Evolutionary conservation across 805 yeast genomes (phyloP).

Genomic region (Pichia cephalocereana): DNA sequence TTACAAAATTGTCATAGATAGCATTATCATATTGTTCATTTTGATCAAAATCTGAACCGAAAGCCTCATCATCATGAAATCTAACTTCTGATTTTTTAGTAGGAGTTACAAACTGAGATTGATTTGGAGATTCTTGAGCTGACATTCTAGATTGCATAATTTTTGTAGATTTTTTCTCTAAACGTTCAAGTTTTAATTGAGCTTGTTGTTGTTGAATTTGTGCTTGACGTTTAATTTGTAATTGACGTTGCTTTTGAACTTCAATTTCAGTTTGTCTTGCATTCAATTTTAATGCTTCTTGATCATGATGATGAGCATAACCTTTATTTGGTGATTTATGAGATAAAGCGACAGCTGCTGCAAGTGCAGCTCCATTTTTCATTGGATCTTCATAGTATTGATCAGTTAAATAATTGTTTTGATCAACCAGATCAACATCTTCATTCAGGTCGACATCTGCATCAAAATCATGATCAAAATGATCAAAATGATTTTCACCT

Average conservation of each 20-base stretch:
- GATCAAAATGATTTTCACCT: not conserved
- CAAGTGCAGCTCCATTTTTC: not conserved
- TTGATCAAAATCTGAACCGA: not conserved
- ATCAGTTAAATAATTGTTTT: not conserved
- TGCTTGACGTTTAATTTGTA: not conserved
- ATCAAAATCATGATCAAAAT: not conserved
- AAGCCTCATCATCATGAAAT: not conserved
- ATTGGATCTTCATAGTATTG: not conserved
- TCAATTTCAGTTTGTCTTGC: not conserved
- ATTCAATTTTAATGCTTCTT: not conserved
- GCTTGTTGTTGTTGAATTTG: not conserved
- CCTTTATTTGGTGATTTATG: not conserved
- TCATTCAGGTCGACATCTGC: not conserved
- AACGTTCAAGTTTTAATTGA: not conserved
- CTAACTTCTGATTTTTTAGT: not conserved
- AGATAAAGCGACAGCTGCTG: not conserved
- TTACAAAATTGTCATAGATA: not conserved
- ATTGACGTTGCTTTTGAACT: not conserved
- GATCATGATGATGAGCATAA: not conserved
- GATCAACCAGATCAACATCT: not conserved
- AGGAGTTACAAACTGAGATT: not conserved
- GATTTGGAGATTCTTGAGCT: not conserved
- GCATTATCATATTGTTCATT: not conserved
- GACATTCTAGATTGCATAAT: not conserved
- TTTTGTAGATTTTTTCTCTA: not conserved